Percentiles rank a stretch among this genome's conserved stretches.
phyloP scores from a whole-genome alignment of 2,329 filamentous ascomycete genomes.

The Penicillium sp. region DNA sequence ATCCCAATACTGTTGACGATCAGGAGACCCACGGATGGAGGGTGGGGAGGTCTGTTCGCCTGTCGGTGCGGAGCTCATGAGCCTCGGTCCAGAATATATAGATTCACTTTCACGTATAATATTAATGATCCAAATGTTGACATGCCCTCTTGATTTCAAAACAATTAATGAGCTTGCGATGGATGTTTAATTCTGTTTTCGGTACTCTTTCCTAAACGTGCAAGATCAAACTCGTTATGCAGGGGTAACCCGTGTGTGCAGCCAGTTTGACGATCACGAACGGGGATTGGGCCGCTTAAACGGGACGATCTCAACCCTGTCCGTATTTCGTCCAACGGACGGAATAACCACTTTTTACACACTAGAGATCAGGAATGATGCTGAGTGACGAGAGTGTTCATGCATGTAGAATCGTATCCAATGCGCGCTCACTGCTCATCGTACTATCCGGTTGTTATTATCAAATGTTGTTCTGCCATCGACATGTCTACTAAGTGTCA shows the following conservation, averaged over 20 bases:
- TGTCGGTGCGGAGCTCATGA: slow-evolving; percentile 20
- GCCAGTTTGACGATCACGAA: not conserved
- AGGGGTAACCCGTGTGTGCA: not conserved
- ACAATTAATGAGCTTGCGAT: not conserved
- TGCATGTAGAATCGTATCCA: no score
- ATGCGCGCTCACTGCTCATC: no score
- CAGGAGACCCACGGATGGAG: slow-evolving; percentile 14
- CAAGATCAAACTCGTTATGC: not conserved
- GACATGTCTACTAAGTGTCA: no score
- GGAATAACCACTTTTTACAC: no score
- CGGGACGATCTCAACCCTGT: not conserved
- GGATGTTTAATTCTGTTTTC: no score
- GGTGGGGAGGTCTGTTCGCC: slow-evolving; percentile 22
- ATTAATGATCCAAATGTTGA: not conserved
- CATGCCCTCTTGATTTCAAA: not conserved
- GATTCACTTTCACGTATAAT: not conserved
- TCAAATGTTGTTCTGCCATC: no score
- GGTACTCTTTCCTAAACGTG: not conserved
- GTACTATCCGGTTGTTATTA: no score
- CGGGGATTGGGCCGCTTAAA: not conserved
- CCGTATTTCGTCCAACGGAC: no score
- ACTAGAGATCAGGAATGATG: no score
- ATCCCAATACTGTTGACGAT: not conserved
- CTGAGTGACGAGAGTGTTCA: no score
- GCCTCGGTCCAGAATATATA: not conserved